Percentiles rank a stretch among this genome's conserved stretches.
phyloP scores from a whole-genome alignment of 345 rosid genomes.

The Pelargonium nanum region DNA sequence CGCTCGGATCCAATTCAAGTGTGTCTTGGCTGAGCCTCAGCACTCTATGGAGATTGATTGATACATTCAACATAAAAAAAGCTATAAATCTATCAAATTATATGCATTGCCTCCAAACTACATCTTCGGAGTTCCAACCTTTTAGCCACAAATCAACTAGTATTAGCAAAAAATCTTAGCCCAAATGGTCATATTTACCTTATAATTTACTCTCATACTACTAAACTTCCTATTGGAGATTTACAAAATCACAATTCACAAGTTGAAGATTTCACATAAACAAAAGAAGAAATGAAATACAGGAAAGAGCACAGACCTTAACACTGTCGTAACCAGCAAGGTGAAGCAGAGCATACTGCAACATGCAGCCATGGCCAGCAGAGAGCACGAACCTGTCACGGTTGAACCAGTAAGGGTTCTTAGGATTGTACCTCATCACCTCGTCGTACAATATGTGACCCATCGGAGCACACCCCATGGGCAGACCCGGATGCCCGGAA shows the following conservation, averaged over 20 bases:
- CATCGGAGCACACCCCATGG: constrained; percentile 41
- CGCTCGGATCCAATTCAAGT: too few relatives aligned
- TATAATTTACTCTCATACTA: not conserved
- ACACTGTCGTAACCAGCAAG: constrained; percentile 29
- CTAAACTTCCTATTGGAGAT: not conserved
- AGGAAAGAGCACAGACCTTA: constrained; percentile 9
- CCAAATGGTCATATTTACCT: not conserved
- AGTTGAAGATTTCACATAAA: not conserved
- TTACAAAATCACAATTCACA: not conserved
- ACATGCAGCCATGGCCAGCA: constrained; percentile 38
- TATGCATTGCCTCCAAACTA: not conserved
- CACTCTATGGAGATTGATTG: too few relatives aligned
- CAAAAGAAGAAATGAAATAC: not conserved
- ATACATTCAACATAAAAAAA: too few relatives aligned
- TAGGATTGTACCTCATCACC: constrained; percentile 22
- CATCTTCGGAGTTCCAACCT: not conserved
- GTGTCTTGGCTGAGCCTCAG: too few relatives aligned
- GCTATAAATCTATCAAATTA: not conserved
- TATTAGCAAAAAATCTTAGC: not conserved
- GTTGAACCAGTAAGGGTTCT: constrained; percentile 28
- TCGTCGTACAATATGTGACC: constrained; percentile 20
- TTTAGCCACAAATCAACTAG: not conserved
- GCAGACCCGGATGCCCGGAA: constrained; percentile 53
- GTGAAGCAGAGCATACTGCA: constrained; percentile 32
- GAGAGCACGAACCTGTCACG: constrained; percentile 34